Percentiles rank a stretch among this genome's conserved stretches.
Evolutionary conservation across 1,284 basidiomycete species (phyloP).

Genomic region (Ustilago sp.): DNA sequence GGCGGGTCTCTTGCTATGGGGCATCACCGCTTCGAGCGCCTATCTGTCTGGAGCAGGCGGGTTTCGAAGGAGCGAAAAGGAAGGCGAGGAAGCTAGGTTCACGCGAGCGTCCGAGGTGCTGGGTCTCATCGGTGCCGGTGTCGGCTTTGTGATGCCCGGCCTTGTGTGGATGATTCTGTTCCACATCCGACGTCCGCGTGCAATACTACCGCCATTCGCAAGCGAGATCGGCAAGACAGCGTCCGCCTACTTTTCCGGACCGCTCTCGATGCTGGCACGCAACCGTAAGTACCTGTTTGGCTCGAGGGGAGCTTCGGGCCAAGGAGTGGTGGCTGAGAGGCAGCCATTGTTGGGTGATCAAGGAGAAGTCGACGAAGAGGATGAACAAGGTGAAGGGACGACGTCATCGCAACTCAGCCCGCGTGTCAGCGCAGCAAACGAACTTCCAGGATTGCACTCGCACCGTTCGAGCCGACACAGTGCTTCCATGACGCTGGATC

Average conservation of each 20-base stretch:
- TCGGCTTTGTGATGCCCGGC: slow-evolving; percentile 65
- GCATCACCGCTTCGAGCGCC: slow-evolving; percentile 54
- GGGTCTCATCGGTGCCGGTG: slow-evolving; percentile 62
- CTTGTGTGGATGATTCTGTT: slow-evolving; percentile 67
- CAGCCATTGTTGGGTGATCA: slow-evolving; percentile 43
- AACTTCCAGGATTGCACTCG: not conserved
- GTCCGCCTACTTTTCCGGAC: slow-evolving; percentile 44
- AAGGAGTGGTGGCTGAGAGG: slow-evolving; percentile 19
- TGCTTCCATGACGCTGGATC: slow-evolving; percentile 6
- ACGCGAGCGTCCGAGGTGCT: slow-evolving; percentile 58
- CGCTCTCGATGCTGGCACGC: slow-evolving; percentile 51
- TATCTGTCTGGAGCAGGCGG: slow-evolving; percentile 65
- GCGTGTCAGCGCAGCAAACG: not conserved
- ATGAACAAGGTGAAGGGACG: not conserved
- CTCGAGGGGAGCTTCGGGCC: slow-evolving; percentile 19
- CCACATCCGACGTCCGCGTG: slow-evolving; percentile 60
- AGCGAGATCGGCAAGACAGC: slow-evolving; percentile 52
- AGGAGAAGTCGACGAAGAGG: slow-evolving; percentile 2
- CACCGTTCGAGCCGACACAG: slow-evolving; percentile 22
- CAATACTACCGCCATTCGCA: slow-evolving; percentile 59
- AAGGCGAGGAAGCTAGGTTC: slow-evolving; percentile 64
- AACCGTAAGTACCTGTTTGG: slow-evolving; percentile 44
- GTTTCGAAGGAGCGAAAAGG: slow-evolving; percentile 54
- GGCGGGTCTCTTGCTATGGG: slow-evolving; percentile 61
- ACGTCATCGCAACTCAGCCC: not conserved